phyloP scores from a whole-genome alignment of 2,329 filamentous ascomycete species.

The Trichoderma sp. region DNA sequence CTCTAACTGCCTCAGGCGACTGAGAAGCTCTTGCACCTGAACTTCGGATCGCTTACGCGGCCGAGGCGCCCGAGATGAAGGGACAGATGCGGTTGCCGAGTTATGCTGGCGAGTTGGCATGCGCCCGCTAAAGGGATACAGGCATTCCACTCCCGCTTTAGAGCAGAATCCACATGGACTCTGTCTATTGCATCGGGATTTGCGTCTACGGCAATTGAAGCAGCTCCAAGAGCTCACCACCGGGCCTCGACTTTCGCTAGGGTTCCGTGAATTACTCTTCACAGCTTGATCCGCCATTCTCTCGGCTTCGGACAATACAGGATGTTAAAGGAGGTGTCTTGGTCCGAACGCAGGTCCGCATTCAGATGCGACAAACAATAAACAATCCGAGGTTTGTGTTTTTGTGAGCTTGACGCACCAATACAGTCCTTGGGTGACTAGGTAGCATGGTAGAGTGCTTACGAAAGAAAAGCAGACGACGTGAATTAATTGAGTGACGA shows the following conservation, averaged over 20 bases:
- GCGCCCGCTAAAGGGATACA: conserved; percentile 36
- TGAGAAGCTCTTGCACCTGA: conserved; percentile 26
- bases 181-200: conserved; percentile 34
- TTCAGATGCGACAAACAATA: not conserved
- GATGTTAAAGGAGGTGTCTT: not conserved
- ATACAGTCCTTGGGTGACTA: not conserved
- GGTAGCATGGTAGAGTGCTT: not conserved
- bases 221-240: conserved; percentile 32
- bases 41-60: conserved; percentile 31
- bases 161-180: conserved; percentile 34
- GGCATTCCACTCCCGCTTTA: conserved; percentile 32
- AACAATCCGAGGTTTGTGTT: not conserved
- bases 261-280: not conserved
- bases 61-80: conserved; percentile 23
- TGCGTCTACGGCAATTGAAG: conserved; percentile 35
- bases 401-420: not conserved
- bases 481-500: not conserved
- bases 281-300: not conserved
- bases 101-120: conserved; percentile 30
- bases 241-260: not conserved
- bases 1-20: conserved; percentile 31
- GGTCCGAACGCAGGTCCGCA: not conserved
- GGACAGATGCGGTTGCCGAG: not conserved
- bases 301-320: not conserved
- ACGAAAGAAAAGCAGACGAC: not conserved